Base-by-base conservation (phyloP, 192 early-diverging fungal species). In the Powellomyces hirtus region DNA sequence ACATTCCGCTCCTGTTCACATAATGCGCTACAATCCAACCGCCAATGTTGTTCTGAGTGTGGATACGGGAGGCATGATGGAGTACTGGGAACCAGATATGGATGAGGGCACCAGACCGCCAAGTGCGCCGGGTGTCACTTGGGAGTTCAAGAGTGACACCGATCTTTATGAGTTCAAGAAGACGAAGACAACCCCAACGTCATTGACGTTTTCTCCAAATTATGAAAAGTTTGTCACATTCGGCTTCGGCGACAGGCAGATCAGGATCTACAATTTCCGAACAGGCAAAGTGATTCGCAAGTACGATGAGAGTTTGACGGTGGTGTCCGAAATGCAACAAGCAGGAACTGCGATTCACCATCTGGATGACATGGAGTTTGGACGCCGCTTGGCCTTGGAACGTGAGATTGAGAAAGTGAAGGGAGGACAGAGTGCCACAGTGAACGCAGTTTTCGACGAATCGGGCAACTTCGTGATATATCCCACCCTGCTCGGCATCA, bases 351-450 rank as follows among this genome's bases (percentile, higher is more conserved):
- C 84, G n/a, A 73, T 83, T 27, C 81, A 88, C 65, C 86, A 87
- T 70, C 70, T 98, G 38, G 97, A 99, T 75, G 93, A 93, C 62
- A 99, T 99, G 95, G 97, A 99, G 72, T 98, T 99, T 84, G 95
- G 97, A 16, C 81, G 94, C 60, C 80, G 97, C 35, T 60, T 97
- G 45, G 94, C 94, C 0, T 79, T 91, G 10, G 97, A 99, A 50
- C 84, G 86, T 46, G 93, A 98, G 72, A 73, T 98, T 38, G 84
- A 89, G 46, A 75, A 81, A 52, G 37, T 59, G 13, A 92, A 91
- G 55, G 82, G 91, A 0, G 89, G 16, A 77, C 88, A 90, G 66
- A 67, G 37, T 14, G 22, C 49, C 24, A 60, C n/a, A 20, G 52
- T 70, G 29, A 59, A 69, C 59, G 34, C 31, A 83, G 89, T 94